Base-by-base conservation (phyloP, 805 yeast species). In the Blastobotrys robertii region DNA sequence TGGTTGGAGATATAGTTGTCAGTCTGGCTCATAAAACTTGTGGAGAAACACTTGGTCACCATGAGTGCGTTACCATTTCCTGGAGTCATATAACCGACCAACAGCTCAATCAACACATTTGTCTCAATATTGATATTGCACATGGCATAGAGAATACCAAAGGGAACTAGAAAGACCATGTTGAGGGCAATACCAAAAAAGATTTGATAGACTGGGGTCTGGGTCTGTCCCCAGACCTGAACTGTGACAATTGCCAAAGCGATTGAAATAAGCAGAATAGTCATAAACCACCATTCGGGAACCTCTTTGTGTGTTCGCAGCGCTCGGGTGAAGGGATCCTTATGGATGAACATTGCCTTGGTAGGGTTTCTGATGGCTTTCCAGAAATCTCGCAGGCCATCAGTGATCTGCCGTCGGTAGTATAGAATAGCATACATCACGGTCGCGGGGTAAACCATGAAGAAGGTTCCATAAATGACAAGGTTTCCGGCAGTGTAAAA, bases 11-110 rank as follows among this genome's bases (percentile, higher is more conserved):
- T 72, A 38, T 69, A 58, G 44, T 50, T 63, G 60, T 57, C 46
- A 34, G 62, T 52, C 49, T 49, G 63, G 43, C 11, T 56, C 39
- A 3, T 56, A 58, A 4, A 51, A 19, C 25, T 19, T 4, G 25
- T 19, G 6, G 25, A 19, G 25, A 19, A 44, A 31, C 51, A 54
- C 12, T 77, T 72, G 58, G 77, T 78, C 58, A 77, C 65, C 44
- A 73, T 69, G 68, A 81, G 74, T 2, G 79, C 79, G 34, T 64
- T 56, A 19, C 77, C 77, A 64, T 68, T 65, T 2, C 78, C 83
- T 3, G 84, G 84, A 12, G 76, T 65, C 39, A 79, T 72, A 52
- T 76, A 77, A 1, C 85, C 85, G 35, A 76, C 73, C 42, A 81
- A 67, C 44, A 81, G 62, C 54, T 80, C 84, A 3, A 77, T 31